phyloP scores from a whole-genome alignment of 2,329 filamentous ascomycete genomes.

The Exophiala spinifera region DNA sequence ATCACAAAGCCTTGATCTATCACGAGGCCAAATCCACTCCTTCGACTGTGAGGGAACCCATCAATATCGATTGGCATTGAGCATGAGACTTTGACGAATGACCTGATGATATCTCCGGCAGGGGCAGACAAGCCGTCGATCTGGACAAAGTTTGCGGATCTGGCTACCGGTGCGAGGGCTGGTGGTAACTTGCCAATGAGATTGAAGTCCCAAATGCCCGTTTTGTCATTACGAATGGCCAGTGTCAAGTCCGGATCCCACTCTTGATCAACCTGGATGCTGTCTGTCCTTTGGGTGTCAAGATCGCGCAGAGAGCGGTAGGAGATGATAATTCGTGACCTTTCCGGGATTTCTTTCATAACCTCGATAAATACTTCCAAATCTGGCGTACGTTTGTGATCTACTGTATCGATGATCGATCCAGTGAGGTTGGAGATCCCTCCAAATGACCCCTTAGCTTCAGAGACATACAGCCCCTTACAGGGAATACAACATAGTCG shows the following conservation, averaged over 20 bases:
- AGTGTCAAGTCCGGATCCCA: slow-evolving; percentile 95
- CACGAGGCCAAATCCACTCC: slow-evolving; percentile 95
- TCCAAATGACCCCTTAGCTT: slow-evolving; percentile 90
- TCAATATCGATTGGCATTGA: slow-evolving; percentile 95
- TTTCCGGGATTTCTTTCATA: slow-evolving; percentile 78
- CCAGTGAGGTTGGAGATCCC: slow-evolving; percentile 88
- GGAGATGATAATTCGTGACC: slow-evolving; percentile 81
- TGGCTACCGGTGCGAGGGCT: slow-evolving; percentile 65
- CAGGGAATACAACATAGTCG: slow-evolving; percentile 89
- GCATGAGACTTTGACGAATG: slow-evolving; percentile 90
- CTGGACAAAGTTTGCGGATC: slow-evolving; percentile 86
- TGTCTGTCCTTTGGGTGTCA: slow-evolving; percentile 89
- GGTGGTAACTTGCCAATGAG: slow-evolving; percentile 80
- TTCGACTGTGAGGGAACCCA: slow-evolving; percentile 91
- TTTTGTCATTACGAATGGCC: slow-evolving; percentile 82
- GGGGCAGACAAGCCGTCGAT: slow-evolving; percentile 84
- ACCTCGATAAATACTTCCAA: slow-evolving; percentile 87
- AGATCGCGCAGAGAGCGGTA: slow-evolving; percentile 95
- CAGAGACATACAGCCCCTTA: slow-evolving; percentile 93
- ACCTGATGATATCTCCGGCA: slow-evolving; percentile 88
- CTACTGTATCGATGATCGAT: slow-evolving; percentile 89
- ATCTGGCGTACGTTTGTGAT: slow-evolving; percentile 86
- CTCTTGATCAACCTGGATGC: slow-evolving; percentile 89
- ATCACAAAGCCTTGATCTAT: slow-evolving; percentile 95
- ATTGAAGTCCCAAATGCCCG: slow-evolving; percentile 91